Conservation (phyloP, 352 stramenopile species). For the Pythium aphanidermatum region DNA sequence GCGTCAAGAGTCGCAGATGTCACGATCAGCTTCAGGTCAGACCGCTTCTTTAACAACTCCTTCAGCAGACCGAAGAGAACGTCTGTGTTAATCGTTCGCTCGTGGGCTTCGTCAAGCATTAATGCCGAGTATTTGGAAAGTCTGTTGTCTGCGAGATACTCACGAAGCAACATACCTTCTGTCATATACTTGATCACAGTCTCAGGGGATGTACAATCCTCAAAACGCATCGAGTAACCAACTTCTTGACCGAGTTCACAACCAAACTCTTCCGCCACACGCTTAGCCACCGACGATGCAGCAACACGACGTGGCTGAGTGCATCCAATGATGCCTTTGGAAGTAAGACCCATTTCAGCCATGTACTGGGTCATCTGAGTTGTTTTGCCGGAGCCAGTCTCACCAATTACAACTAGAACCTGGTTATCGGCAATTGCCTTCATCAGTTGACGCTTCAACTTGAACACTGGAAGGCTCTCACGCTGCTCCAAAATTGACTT, state of each 20-base stretch:
- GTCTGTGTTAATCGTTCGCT: conserved; percentile 98
- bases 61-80: conserved; percentile 97
- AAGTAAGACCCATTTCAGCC: conserved; percentile 95
- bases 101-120: conserved; percentile 99
- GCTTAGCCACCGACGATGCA: conserved; percentile 96
- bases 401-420: conserved; percentile 98
- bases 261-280: conserved; percentile 96
- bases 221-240: conserved; percentile 90
- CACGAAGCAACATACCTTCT: conserved; percentile 99
- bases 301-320: conserved; percentile 98
- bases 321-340: conserved; percentile 95
- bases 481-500: conserved; percentile 96
- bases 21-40: conserved; percentile 89
- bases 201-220: conserved; percentile 79
- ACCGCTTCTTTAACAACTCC: conserved; percentile 74
- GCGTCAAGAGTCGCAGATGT: conserved; percentile 96
- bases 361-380: conserved; percentile 99
- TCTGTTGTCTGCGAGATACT: conserved; percentile 96
- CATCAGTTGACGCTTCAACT: conserved; percentile 95
- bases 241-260: conserved; percentile 92
- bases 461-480: conserved; percentile 95
- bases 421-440: conserved; percentile 94
- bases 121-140: conserved; percentile 94
- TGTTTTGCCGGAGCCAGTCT: conserved; percentile 98
- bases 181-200: conserved; percentile 99